These are phyloP conservation scores for Trichoderma atrobrunneum DNA, from an alignment of 2,329 filamentous ascomycete species.

Conservation along the genomic window DNA sequence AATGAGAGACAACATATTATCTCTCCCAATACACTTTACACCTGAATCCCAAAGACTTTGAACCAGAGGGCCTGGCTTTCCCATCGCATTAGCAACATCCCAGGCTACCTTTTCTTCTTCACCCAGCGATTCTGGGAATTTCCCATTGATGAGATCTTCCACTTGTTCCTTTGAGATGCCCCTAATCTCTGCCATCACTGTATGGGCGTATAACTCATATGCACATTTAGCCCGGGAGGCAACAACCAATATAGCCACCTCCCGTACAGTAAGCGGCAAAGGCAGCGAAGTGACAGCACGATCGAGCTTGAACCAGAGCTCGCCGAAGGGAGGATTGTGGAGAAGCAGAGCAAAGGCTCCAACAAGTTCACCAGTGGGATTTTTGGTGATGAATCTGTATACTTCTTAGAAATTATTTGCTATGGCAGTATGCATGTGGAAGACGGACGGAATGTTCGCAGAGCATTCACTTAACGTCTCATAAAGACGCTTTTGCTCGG, in stretches of 20 bases:
- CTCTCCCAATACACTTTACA: not conserved
- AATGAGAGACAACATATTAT: not conserved
- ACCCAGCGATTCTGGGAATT: not conserved
- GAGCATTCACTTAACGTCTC: no score
- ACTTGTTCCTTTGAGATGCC: not conserved
- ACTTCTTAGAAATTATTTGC: no score
- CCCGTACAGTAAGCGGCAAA: not conserved
- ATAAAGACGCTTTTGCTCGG: no score
- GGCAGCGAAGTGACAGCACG: not conserved
- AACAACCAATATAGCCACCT: not conserved
- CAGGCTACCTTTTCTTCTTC: not conserved
- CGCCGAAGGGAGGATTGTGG: not conserved
- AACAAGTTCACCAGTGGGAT: not conserved
- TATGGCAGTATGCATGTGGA: no score
- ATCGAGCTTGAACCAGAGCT: not conserved
- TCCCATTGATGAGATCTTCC: not conserved
- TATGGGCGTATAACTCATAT: not conserved
- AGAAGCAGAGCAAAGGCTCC: not conserved
- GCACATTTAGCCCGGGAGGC: not conserved
- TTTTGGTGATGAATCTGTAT: not conserved
- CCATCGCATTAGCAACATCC: not conserved
- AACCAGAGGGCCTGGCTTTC: not conserved
- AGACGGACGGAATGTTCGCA: no score
- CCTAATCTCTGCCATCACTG: not conserved
- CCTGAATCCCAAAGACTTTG: not conserved